Base-by-base conservation (phyloP, 2,329 filamentous ascomycete genomes). In the Fusarium caatingaense region DNA sequence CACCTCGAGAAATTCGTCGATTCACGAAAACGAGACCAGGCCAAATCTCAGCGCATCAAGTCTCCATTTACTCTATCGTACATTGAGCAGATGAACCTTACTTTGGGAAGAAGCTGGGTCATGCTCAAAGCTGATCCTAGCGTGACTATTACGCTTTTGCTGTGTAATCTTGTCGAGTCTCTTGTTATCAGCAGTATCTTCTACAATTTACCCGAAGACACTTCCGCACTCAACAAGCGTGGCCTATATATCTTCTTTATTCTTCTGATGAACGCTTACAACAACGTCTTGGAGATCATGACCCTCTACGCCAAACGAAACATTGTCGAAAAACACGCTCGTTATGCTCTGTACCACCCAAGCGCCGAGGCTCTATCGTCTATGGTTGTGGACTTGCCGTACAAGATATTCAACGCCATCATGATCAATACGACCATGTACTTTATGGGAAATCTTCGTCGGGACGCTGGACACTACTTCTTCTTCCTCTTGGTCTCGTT, bases 391-490 rank as follows among this genome's bases (percentile, higher is more conserved):
- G 73, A 76, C 37, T 10, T 76, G 0, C 74, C 74, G 0, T 74
- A 71, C 50, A 76, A 76, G 58, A 60, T 73, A 23, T 64, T 72
- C 20, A 75, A 74, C n/a, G 51, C 63, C 1, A 66, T 86, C 8
- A 78, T 92, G 49, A 65, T 75, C 56, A 76, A 74, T 12, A 64
- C 64, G 0, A 66, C 86, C 1, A 77, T 92, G 3, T 92, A 92
- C 78, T 91, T 91, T 76, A 87, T 92, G 86, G 86, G 87, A 0
- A 86, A 89, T 85, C 7, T 92, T 86, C 18, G 87, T 90, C 78
- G 79, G 87, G 53, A 85, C 84, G 64, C 89, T 0, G 82, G 81
- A 0, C 76, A 80, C 6, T 86, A 85, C 74, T 86, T 85, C 74
- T 84, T 80, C 68, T 86, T 83, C 67, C 75, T 82, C 3, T 66